A percentile compares a stretch with the other conserved stretches of the same genome.
phyloP scores from a whole-genome alignment of 2,329 filamentous ascomycete species.

The Orbilia javanica region DNA sequence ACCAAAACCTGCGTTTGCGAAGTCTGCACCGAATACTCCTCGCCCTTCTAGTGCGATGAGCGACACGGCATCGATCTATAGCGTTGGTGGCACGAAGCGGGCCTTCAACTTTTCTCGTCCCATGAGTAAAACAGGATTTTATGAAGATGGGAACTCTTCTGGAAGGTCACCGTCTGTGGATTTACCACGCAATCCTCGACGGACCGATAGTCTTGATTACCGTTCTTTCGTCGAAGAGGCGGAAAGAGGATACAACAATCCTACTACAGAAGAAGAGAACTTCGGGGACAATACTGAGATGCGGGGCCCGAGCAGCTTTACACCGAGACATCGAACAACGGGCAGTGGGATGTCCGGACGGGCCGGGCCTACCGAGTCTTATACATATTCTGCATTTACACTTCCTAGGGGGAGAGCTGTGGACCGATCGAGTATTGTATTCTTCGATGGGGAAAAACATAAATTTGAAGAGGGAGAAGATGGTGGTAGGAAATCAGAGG shows the following conservation, averaged over 20 bases:
- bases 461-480: conserved; percentile 16
- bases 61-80: conserved; percentile 86
- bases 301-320: conserved; percentile 42
- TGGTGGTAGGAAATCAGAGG: conserved; percentile 12
- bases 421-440: conserved; percentile 50
- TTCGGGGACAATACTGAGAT: conserved; percentile 50
- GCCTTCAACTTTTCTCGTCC: conserved; percentile 96
- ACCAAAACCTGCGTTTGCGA: conserved; percentile 46
- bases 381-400: conserved; percentile 47
- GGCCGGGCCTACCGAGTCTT: conserved; percentile 41
- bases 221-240: conserved; percentile 47
- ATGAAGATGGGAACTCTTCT: conserved; percentile 70
- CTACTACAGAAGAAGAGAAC: conserved; percentile 33
- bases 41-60: conserved; percentile 73
- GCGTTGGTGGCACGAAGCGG: conserved; percentile 73
- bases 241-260: not conserved
- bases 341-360: conserved; percentile 49
- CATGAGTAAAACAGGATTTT: conserved; percentile 77
- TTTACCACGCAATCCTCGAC: conserved; percentile 62
- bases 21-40: conserved; percentile 63
- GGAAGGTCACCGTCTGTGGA: conserved; percentile 80
- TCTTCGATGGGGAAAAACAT: conserved; percentile 53
- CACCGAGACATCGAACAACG: conserved; percentile 39
- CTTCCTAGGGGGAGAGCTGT: conserved; percentile 44
- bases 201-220: conserved; percentile 51